A percentile compares a stretch with the other conserved stretches of the same genome.
These are phyloP conservation scores for Dendrobium nobile DNA, from an alignment of 106 monocot species.

Conservation along the genomic window DNA sequence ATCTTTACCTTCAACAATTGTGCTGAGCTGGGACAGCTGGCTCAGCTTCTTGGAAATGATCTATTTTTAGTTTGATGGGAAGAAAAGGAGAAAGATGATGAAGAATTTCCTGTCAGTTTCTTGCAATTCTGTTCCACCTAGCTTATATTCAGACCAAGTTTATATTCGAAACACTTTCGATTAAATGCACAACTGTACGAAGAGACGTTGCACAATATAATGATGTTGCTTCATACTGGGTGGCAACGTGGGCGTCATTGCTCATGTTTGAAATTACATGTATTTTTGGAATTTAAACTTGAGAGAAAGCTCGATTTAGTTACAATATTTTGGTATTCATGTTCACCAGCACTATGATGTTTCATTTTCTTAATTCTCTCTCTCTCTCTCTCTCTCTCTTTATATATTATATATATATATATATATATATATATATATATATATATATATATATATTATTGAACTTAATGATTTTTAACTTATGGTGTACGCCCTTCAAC, in stretches of 20 bases:
- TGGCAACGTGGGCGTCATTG: not conserved
- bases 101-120: too few relatives aligned
- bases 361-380: not conserved
- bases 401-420: not conserved
- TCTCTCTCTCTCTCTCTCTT: not conserved
- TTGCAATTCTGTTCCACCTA: too few relatives aligned
- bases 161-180: too few relatives aligned
- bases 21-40: not conserved
- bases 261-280: not conserved
- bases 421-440: not conserved
- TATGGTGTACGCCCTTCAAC: slow-evolving; percentile 2
- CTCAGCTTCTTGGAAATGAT: not conserved
- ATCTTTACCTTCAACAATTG: not conserved
- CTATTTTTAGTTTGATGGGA: not conserved
- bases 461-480: not conserved
- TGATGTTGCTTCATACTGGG: not conserved
- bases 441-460: not conserved
- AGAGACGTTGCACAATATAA: not conserved
- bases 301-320: not conserved
- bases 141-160: too few relatives aligned
- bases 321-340: not conserved
- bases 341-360: not conserved
- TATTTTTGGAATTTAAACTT: not conserved
- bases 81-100: too few relatives aligned
- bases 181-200: not conserved